Evolutionary conservation across 768 basidiomycete genomes (phyloP).

Genomic region (Strobilomyces confusus): DNA sequence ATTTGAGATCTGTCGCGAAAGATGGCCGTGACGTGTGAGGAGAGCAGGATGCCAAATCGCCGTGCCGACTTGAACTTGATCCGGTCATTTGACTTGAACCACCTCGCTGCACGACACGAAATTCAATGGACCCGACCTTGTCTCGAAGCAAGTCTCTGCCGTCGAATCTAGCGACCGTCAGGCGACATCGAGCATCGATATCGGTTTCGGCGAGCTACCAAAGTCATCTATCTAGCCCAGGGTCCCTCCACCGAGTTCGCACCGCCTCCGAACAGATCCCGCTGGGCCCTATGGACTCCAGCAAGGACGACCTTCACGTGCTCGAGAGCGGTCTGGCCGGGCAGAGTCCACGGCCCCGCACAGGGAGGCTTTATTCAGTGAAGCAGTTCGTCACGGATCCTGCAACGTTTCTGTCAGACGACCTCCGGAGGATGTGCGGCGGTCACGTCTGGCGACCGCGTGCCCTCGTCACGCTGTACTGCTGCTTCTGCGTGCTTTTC

Average conservation of each 20-base stretch:
- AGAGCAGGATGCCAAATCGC: not conserved
- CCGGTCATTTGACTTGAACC: not conserved
- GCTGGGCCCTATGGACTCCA: not conserved
- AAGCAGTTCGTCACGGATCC: slow-evolving; percentile 27
- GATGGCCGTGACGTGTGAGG: no score
- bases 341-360: slow-evolving; percentile 7
- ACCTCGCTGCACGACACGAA: not conserved
- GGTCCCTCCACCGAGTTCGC: slow-evolving; percentile 39
- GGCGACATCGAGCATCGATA: slow-evolving; percentile 21
- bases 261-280: slow-evolving; percentile 24
- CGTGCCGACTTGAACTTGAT: no score
- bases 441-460: slow-evolving; percentile 28
- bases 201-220: slow-evolving; percentile 41
- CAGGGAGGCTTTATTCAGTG: slow-evolving; percentile 23
- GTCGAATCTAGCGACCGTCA: slow-evolving; percentile 13
- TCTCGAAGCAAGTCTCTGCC: slow-evolving; percentile 27
- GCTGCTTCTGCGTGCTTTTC: slow-evolving; percentile 38
- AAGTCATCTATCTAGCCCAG: slow-evolving; percentile 41
- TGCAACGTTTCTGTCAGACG: slow-evolving; percentile 22
- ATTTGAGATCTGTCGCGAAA: not conserved
- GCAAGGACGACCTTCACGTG: slow-evolving; percentile 9
- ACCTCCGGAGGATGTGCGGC: slow-evolving; percentile 21
- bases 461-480: slow-evolving; percentile 37
- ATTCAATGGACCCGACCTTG: slow-evolving; percentile 15
- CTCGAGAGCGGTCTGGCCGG: slow-evolving; percentile 19